Percentiles rank a stretch among this genome's conserved stretches.
Conservation (phyloP, 2,329 filamentous ascomycete species). For the Aschersonia sp. region DNA sequence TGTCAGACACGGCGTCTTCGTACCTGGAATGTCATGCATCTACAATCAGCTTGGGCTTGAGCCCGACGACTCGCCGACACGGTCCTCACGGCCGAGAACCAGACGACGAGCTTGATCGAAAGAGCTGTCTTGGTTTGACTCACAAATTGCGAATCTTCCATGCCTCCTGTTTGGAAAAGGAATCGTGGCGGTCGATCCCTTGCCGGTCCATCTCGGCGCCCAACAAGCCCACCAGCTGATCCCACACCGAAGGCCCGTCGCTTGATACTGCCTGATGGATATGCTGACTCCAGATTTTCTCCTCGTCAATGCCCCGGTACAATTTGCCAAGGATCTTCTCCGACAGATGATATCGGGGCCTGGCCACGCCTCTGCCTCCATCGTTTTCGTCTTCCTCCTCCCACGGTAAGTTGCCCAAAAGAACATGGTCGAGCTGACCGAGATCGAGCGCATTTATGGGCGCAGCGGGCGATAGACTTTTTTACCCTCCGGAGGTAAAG, state of each 20-base stretch:
- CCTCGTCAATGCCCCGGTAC: slow-evolving; percentile 61
- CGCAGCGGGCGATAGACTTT: slow-evolving; percentile 28
- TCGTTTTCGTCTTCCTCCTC: slow-evolving; percentile 18
- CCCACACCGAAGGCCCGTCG: slow-evolving; percentile 25
- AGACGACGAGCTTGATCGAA: too few relatives aligned
- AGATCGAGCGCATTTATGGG: slow-evolving; percentile 28
- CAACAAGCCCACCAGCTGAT: slow-evolving; percentile 18
- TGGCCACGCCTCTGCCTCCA: slow-evolving; percentile 27
- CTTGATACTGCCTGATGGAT: slow-evolving; percentile 18
- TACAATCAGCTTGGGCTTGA: too few relatives aligned
- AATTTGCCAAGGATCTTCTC: slow-evolving; percentile 54
- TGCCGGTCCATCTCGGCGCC: slow-evolving; percentile 7
- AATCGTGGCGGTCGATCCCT: slow-evolving; percentile 17
- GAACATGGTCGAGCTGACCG: slow-evolving; percentile 23
- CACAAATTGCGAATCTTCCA: slow-evolving; percentile 30
- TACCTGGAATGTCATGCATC: slow-evolving; percentile 19
- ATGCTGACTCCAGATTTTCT: slow-evolving; percentile 43
- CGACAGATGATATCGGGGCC: slow-evolving; percentile 48
- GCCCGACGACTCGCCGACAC: too few relatives aligned
- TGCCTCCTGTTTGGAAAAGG: slow-evolving; percentile 21
- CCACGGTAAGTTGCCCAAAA: slow-evolving; percentile 12
- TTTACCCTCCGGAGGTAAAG: too few relatives aligned
- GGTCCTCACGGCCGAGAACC: too few relatives aligned
- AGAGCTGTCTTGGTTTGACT: slow-evolving; percentile 6
- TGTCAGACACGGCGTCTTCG: slow-evolving; percentile 24